Evolutionary conservation across 805 yeast species (phyloP).

Genomic region (Candida michaelii): DNA sequence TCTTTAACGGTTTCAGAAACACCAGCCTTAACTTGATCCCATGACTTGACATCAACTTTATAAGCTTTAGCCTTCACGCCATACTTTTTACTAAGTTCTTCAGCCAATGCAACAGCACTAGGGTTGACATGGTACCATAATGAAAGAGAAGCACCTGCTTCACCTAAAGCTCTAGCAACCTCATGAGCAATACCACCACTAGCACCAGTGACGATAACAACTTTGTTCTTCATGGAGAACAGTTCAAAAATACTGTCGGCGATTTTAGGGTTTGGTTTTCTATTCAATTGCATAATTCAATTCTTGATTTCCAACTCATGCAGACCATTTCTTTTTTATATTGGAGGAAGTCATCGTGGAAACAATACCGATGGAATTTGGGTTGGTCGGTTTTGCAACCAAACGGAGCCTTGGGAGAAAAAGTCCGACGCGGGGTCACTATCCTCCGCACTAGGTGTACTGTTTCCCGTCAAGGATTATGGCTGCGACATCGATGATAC

Average conservation of each 20-base stretch:
- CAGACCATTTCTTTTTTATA: conserved; percentile 2
- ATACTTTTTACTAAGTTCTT: conserved; percentile 16
- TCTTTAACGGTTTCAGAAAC: conserved; percentile 31
- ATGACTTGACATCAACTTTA: conserved; percentile 38
- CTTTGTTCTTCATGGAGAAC: conserved; percentile 30
- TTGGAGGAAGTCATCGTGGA: background rate
- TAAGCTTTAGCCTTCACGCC: conserved; percentile 30
- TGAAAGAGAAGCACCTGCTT: conserved; percentile 42
- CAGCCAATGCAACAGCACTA: conserved; percentile 25
- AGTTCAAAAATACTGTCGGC: conserved; percentile 28
- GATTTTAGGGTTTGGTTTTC: conserved; percentile 26
- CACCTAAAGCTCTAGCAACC: conserved; percentile 36
- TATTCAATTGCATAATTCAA: conserved; percentile 11
- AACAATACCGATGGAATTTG: conserved; percentile 1
- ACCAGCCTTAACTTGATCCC: conserved; percentile 34
- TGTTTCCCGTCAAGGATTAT: background rate
- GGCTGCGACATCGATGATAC: background rate
- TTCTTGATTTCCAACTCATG: background rate
- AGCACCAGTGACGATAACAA: conserved; percentile 39
- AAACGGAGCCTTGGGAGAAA: background rate
- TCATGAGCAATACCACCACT: conserved; percentile 38
- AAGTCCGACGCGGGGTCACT: background rate
- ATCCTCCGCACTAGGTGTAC: background rate
- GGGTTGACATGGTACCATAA: conserved; percentile 30
- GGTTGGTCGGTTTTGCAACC: background rate